Evolutionary conservation across 2,329 filamentous ascomycete genomes (phyloP), one percentile per base, ranked within the genome.

Genomic region (Helminthosporium solani): DNA sequence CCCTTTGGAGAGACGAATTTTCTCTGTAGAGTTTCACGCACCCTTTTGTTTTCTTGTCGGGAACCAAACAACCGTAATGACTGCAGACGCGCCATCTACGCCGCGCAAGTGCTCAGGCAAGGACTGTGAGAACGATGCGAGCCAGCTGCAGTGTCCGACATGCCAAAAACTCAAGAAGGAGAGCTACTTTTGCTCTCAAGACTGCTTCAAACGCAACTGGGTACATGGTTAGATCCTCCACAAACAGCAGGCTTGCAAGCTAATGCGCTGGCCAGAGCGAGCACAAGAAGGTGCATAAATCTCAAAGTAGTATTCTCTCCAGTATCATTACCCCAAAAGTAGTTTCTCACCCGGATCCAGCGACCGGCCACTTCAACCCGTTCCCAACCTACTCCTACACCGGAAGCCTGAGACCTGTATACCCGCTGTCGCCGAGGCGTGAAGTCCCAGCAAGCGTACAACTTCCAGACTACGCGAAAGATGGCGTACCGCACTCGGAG

Each of bases 201-300:
- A 97, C 61, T 99, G 94, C 78, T 99, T 99, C 76, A 97, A 96
- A 80, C 86, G 85, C 72, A 99, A 90, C 78, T 99, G 94, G 94
- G 94, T 97, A 84, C 61, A 58, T 59, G 56, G 47, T 58, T 56
- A 54, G 48, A 55, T 38, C n/a, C 20, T 18, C 37, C 40, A 33
- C 35, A 39, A 18, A 33, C 23, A 47, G 38, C 45, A 49, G 46
- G 39, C 20, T 33, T 40, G 53, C 40, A 44, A 40, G 38, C 62
- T 67, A 60, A 67, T 49, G 23, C 37, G 30, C 35, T 46, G 15
- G 28, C 42, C 63, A 96, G 91, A 77, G 75, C 70, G 83, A 85
- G 51, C 92, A 97, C 77, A 97, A 96, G 75, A 73, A 78, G 52
- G 70, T 86, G 58, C 90, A 95, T 77, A 96, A 95, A 76, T 80